Evolutionary conservation across 2,329 filamentous ascomycete species (phyloP), one percentile per base, ranked within the genome.

Genomic region (Penicillium sp.): DNA sequence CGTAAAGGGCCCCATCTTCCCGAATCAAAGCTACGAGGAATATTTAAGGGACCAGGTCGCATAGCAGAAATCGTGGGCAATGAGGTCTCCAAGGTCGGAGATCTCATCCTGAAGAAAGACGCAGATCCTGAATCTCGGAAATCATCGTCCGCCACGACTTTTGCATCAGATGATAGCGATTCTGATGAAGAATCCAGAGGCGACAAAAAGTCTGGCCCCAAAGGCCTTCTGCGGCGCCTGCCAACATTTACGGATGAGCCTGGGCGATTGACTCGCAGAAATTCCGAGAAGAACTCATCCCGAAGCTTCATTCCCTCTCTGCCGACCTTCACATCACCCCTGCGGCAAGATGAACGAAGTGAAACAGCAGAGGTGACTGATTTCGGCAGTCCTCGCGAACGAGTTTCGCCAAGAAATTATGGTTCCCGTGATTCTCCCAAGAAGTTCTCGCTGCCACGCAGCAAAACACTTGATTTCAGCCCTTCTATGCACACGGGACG

Each of bases 61-160:
- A 86, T 93, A 61, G 89, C 91, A 60, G 89, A 85, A 31, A 82
- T 91, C 31, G 83, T 96, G 3, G 82, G 84, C n/a, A 81, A 80
- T 60, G 86, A 88, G 66, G 81, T 87, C 8, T 82, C 83, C 0
- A 84, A 83, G 66, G 81, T 88, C 35, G 83, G 84, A 17, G 84
- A 86, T 49, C 78, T 83, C 43, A 82, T 88, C 23, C 79, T 86
- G 72, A 83, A 81, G 63, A 84, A 82, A 66, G 86, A 88, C 33
- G 68, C 74, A 23, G 72, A 68, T 33, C 72, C 75, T 13, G 75
- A 78, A 62, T 78, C 76, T 56, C 71, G 70, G 43, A 72, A 71
- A 62, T 77, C 69, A 48, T 79, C 73, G 53, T 79, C 82, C 47
- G 72, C 74, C 48, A 79, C 78, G 2, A 78, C 75, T 36, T 59